These are phyloP conservation scores for Funneliformis geosporum DNA, from an alignment of 192 early-diverging fungal species.

Conservation along the genomic window DNA sequence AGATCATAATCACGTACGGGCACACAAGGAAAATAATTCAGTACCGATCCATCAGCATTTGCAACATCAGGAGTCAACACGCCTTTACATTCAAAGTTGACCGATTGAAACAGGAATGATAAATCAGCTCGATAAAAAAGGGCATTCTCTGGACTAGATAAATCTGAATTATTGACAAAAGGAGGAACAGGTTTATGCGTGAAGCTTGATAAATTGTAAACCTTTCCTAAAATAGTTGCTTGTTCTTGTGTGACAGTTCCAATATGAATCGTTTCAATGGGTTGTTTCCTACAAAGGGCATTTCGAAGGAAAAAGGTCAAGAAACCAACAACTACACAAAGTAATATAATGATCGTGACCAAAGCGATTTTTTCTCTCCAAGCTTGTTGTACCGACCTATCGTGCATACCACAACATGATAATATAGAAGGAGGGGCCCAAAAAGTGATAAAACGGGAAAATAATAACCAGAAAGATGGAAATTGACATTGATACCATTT, in stretches of 20 bases:
- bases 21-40: slow-evolving; percentile 75
- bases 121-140: slow-evolving; percentile 72
- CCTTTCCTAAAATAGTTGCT: slow-evolving; percentile 62
- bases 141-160: neutral
- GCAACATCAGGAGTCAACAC: slow-evolving; percentile 42
- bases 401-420: slow-evolving; percentile 27
- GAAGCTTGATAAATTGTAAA: slow-evolving; percentile 58
- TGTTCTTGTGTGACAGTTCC: slow-evolving; percentile 43
- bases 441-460: slow-evolving; percentile 15
- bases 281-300: slow-evolving; percentile 54
- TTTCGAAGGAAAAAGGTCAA: slow-evolving; percentile 82
- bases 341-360: slow-evolving; percentile 72
- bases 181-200: slow-evolving; percentile 11
- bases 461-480: neutral
- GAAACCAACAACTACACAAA: slow-evolving; percentile 78
- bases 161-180: neutral
- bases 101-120: slow-evolving; percentile 77
- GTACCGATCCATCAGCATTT: slow-evolving; percentile 42
- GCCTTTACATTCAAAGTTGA: slow-evolving; percentile 67
- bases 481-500: slow-evolving; percentile 33
- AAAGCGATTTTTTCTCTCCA: slow-evolving; percentile 94
- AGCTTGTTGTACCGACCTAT: slow-evolving; percentile 65
- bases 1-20: slow-evolving; percentile 44
- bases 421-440: slow-evolving; percentile 7
- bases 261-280: slow-evolving; percentile 39